Evolutionary conservation across 2,329 filamentous ascomycete species (phyloP).

Genomic region (Thielaviopsis populi): DNA sequence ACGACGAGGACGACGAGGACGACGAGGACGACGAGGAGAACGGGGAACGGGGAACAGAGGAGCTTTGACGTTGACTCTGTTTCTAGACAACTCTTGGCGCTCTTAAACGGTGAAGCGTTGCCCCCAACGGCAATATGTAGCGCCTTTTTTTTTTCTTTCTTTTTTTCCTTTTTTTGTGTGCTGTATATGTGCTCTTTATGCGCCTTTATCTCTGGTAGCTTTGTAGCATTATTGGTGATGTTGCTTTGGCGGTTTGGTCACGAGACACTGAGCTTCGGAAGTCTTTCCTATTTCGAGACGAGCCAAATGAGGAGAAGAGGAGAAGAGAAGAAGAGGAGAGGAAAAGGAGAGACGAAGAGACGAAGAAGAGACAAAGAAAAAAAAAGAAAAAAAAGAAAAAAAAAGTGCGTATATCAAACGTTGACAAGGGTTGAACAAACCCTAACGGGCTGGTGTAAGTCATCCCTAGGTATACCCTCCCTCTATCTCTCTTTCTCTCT

Average conservation of each 20-base stretch:
- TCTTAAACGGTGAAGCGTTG: not conserved
- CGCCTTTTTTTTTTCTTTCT: not conserved
- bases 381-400: not conserved
- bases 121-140: not conserved
- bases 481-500: no score
- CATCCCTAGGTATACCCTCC: not conserved
- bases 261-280: not conserved
- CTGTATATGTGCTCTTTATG: not conserved
- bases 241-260: not conserved
- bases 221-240: not conserved
- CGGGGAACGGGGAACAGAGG: not conserved
- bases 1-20: no score
- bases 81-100: constrained; percentile 4
- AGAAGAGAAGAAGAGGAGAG: not conserved
- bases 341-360: not conserved
- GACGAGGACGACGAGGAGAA: not conserved
- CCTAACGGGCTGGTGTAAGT: not conserved
- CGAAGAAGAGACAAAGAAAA: not conserved
- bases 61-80: constrained; percentile 2
- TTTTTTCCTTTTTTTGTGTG: not conserved
- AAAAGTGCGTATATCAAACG: not conserved
- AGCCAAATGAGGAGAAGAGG: not conserved
- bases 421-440: not conserved
- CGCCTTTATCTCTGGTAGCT: not conserved
- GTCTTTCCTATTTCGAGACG: not conserved